Evolutionary conservation across 495 filamentous ascomycete species (phyloP), one percentile per base, ranked within the genome.

Genomic region (Geopyxis carbonaria): DNA sequence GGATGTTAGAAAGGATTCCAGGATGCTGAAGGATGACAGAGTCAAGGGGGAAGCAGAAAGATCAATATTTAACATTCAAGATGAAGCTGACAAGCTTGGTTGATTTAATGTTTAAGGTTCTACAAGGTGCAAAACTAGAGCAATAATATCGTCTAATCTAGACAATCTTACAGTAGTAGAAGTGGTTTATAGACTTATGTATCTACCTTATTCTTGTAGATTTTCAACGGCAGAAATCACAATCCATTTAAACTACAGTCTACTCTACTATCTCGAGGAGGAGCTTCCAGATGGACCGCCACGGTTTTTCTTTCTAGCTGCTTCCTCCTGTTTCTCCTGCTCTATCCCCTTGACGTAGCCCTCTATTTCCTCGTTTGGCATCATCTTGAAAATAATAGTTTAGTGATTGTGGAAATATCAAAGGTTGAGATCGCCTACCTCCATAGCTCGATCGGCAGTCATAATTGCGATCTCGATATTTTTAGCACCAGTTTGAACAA

Each of bases 381-480:
- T 69, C 81, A 94, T 87, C 70, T 56, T 29, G 15, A 24, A 10
- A 13, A 2, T 15, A 25, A 31, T 27, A 38, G 24, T 34, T 13
- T 28, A 7, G 25, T 7, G 25, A 28, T 28, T 21, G n/a, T 14
- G 28, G n/a, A 11, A 40, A 38, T 1, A 9, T n/a, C n/a, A n/a
- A n/a, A n/a, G n/a, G n/a, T 9, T 31, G 13, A 7, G 32, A 5
- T 8, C 23, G 33, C 40, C 32, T 31, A 55, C 53, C 52, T 95
- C 91, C 40, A 97, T 67, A 10, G 65, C 53, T 65, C 89, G 80
- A 32, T 82, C 87, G n/a, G 89, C 82, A 19, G 84, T 78, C 89
- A 97, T 94, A 58, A 97, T 78, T 22, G 89, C 89, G 49, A 97
- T 93, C 64, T 97, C 89, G 54, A 97, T 97, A 60, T 97, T 97